Percentiles rank a stretch among this genome's conserved stretches.
These are phyloP conservation scores for Termitomyces sp. DNA, from an alignment of 768 basidiomycete species.

Conservation along the genomic window DNA sequence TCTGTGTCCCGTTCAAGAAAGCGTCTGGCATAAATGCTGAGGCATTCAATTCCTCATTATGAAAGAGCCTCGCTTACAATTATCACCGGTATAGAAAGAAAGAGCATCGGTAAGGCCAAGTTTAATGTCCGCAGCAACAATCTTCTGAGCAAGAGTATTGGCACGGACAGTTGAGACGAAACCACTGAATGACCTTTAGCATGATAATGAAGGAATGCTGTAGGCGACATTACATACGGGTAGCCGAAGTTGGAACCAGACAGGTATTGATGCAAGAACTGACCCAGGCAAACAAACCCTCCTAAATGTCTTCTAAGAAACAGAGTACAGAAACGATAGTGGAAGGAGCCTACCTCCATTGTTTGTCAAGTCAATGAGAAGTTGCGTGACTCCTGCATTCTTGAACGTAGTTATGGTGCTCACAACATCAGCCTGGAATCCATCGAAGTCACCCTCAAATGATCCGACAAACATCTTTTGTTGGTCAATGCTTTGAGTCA, in stretches of 20 bases:
- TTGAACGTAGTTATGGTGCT: slow-evolving; percentile 42
- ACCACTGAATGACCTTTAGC: slow-evolving; percentile 30
- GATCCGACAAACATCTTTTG: slow-evolving; percentile 56
- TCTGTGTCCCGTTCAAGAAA: slow-evolving; percentile 39
- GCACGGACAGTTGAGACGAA: slow-evolving; percentile 51
- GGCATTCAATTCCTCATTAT: background rate
- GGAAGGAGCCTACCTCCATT: slow-evolving; percentile 44
- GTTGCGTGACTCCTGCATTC: slow-evolving; percentile 38
- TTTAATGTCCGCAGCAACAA: slow-evolving; percentile 46
- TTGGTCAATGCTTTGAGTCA: background rate
- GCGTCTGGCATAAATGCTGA: slow-evolving; percentile 27
- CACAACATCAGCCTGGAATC: slow-evolving; percentile 47
- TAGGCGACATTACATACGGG: slow-evolving; percentile 32
- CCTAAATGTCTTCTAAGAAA: slow-evolving; percentile 26
- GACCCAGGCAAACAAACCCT: slow-evolving; percentile 57
- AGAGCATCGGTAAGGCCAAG: slow-evolving; percentile 29
- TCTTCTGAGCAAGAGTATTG: slow-evolving; percentile 54
- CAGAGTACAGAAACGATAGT: background rate
- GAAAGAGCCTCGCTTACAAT: slow-evolving; percentile 32
- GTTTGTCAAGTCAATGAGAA: slow-evolving; percentile 56
- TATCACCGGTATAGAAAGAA: slow-evolving; percentile 44
- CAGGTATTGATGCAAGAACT: slow-evolving; percentile 55
- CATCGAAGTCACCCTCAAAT: slow-evolving; percentile 43
- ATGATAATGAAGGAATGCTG: background rate
- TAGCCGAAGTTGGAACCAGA: slow-evolving; percentile 44